Base-by-base conservation (phyloP, 1,284 basidiomycete genomes). In the Pterulicium gracile region DNA sequence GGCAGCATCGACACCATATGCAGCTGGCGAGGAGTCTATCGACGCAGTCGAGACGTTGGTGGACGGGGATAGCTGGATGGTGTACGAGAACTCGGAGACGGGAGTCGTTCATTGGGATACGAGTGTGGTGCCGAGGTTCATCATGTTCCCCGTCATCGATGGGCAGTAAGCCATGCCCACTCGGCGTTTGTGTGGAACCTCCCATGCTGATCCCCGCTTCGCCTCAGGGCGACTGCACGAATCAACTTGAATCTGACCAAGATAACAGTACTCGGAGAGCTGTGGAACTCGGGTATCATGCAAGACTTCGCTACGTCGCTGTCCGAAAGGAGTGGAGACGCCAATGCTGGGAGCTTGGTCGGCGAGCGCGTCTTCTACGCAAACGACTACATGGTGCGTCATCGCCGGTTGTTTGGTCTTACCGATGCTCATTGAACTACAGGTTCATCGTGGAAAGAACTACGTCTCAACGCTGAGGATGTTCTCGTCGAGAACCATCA, bases 351-450 rank as follows among this genome's bases (percentile, higher is more conserved):
- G 0, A 56, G 63, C n/a, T 55, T 85, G 19, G 47, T 52, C 1
- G 81, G 82, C 3, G 83, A 81, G 54, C 68, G 72, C 24, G 74
- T 77, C 67, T 85, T 85, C 58, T 84, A 71, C 56, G 66, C 67
- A 17, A 78, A 76, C 48, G 82, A 85, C 55, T 83, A 81, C 55
- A 80, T 83, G 77, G 80, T 77, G 51, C 27, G 62, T 42, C 12
- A 1, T 15, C 7, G 13, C n/a, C 5, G 20, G 22, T 4, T 24
- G 36, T 12, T 20, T 32, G 15, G 1, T 40, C 17, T 22, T 43
- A 39, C 36, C 36, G 7, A 5, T 39, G 5, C 36, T 4, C 4
- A 7, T 4, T 17, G n/a, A 7, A 5, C 19, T 17, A n/a, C n/a
- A 79, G 76, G 72, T 77, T 14, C 76, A 82, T 45, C 74, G 80